These are phyloP conservation scores for Solanum sitiens DNA, from an alignment of 257 asterid species.

Conservation along the genomic window DNA sequence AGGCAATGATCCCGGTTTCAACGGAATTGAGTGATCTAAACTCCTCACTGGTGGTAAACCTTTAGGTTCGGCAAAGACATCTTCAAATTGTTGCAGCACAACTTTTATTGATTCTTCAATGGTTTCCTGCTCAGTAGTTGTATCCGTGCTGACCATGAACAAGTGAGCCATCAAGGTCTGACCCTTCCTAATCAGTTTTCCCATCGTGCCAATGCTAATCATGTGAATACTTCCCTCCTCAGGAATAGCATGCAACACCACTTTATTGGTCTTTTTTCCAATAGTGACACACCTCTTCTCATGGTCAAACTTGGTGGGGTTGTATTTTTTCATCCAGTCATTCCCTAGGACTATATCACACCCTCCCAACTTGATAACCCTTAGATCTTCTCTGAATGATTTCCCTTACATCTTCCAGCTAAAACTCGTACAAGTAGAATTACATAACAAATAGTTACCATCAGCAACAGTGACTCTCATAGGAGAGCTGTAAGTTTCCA, in stretches of 20 bases:
- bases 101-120: background rate
- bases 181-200: background rate
- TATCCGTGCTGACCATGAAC: background rate
- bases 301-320: background rate
- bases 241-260: background rate
- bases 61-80: background rate
- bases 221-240: background rate
- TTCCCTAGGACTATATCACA: background rate
- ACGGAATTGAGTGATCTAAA: too few relatives aligned
- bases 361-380: background rate
- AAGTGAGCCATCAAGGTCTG: background rate
- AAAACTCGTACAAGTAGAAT: background rate
- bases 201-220: background rate
- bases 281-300: background rate
- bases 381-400: background rate
- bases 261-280: background rate
- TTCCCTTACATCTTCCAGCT: background rate
- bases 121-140: too few relatives aligned
- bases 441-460: background rate
- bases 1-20: too few relatives aligned
- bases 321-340: background rate
- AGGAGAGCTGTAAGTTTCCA: background rate
- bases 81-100: too few relatives aligned
- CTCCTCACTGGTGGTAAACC: background rate
- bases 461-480: background rate